Evolutionary conservation across 2,329 filamentous ascomycete genomes (phyloP), one percentile per base, ranked within the genome.

Genomic region (Monilinia fructicola): DNA sequence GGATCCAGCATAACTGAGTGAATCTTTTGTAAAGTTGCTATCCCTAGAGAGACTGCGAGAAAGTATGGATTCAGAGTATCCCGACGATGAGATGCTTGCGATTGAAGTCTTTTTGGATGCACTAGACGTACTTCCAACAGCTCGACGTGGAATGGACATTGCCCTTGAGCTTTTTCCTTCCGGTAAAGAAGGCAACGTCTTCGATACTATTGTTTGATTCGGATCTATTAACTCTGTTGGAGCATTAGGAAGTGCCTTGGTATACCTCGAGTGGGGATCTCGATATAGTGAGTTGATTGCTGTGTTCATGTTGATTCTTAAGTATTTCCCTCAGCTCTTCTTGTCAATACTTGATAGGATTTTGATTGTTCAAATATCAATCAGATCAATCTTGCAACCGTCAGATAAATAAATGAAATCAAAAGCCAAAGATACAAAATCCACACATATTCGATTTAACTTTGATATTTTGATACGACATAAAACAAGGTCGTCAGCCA

Each of bases 191-290:
- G 72, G 66, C 35, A 71, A 72, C 31, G 64, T 55, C 14, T 35
- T 54, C 11, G 68, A 68, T 46, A 62, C 68, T 21, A 67, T 61
- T 40, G 53, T 26, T 52, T 54, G 46, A 26, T 65, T 23, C 4
- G 65, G 50, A 18, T 48, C 48, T 31, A 23, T 65, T 64, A 53
- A 65, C 16, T 60, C 48, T 31, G 54, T 38, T 52, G 65, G 59
- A 44, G 72, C 69, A 46, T 66, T 66, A 48, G 73, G 74, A 42
- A 75, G 61, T 9, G 66, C 69, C 68, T 75, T 76, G 2, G 73
- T 74, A 62, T 73, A 72, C 53, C 71, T 66, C 9, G 70, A 72
- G 28, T 70, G 69, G 21, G 42, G 21, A 7, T 73, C 71, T 73
- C 16, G 44, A 44, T 48, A 38, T 12, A 35, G 46, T n/a, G 54